Evolutionary conservation across 1,284 basidiomycete genomes (phyloP).

Genomic region (Ustilago trichophora): DNA sequence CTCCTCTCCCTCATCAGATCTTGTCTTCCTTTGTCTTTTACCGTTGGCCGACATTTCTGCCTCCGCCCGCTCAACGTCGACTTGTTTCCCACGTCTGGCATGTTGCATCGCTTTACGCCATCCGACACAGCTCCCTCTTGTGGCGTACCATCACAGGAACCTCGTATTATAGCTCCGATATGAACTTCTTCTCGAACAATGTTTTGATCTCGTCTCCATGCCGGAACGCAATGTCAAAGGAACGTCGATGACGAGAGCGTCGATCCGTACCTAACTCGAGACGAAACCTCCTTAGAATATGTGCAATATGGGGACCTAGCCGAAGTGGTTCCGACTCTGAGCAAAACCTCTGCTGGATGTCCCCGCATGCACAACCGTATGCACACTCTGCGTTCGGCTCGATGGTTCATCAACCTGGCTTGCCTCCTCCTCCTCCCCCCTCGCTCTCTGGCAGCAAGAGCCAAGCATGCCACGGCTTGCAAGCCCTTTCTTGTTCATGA

Average conservation of each 20-base stretch:
- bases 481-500: not conserved
- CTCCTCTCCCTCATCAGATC: no score
- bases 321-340: constrained; percentile 5
- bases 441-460: not conserved
- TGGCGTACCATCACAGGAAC: no score
- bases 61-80: no score
- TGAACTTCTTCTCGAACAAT: no score
- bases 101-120: not conserved
- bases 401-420: constrained; percentile 2
- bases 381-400: constrained; percentile 6
- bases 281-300: no score
- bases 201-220: not conserved
- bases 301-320: no score
- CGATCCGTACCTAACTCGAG: no score
- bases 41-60: no score
- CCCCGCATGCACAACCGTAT: constrained; percentile 3
- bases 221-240: no score
- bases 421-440: not conserved
- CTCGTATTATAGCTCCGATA: no score
- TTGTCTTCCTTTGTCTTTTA: no score
- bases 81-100: not conserved
- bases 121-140: not conserved
- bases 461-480: not conserved
- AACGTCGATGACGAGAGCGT: no score
- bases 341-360: not conserved